phyloP scores from a whole-genome alignment of 352 stramenopile species.

The Pelagophyceae sp. region DNA sequence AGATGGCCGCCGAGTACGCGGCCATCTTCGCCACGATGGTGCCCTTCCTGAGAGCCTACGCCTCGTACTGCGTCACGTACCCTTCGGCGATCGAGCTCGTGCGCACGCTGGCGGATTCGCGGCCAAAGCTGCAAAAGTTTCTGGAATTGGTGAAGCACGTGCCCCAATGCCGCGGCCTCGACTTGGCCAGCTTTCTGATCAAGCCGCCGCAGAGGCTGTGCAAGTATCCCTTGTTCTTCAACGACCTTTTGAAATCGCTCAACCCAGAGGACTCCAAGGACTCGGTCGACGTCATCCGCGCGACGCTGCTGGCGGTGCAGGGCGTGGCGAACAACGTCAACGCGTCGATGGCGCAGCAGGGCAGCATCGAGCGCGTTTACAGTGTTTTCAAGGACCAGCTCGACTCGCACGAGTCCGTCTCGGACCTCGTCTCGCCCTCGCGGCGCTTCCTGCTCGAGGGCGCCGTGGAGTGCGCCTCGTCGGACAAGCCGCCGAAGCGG shows the following conservation, averaged over 20 bases:
- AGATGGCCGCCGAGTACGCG: background rate
- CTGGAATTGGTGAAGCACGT: background rate
- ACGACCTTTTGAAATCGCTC: conserved; percentile 20
- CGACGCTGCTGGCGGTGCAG: background rate
- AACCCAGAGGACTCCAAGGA: conserved; percentile 1
- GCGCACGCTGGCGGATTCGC: background rate
- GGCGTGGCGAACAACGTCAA: conserved; percentile 6
- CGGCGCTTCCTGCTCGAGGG: conserved; percentile 1
- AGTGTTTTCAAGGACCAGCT: background rate
- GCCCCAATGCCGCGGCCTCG: conserved; percentile 7
- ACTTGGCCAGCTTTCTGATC: conserved; percentile 25
- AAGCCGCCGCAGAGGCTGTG: conserved; percentile 26
- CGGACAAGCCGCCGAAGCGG: background rate
- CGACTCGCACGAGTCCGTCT: background rate
- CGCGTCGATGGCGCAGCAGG: background rate
- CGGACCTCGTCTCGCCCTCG: conserved; percentile 5
- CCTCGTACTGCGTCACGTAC: background rate
- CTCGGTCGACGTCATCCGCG: background rate
- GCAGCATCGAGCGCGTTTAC: background rate
- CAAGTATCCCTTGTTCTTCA: conserved; percentile 23
- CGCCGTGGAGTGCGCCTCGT: background rate
- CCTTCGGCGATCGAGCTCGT: background rate
- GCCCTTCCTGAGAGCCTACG: background rate
- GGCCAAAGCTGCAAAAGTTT: background rate
- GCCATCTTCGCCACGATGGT: background rate